Evolutionary conservation across 306 rosid genomes (phyloP), one percentile per base, ranked within the genome.

Genomic region (Canavalia ensiformis): DNA sequence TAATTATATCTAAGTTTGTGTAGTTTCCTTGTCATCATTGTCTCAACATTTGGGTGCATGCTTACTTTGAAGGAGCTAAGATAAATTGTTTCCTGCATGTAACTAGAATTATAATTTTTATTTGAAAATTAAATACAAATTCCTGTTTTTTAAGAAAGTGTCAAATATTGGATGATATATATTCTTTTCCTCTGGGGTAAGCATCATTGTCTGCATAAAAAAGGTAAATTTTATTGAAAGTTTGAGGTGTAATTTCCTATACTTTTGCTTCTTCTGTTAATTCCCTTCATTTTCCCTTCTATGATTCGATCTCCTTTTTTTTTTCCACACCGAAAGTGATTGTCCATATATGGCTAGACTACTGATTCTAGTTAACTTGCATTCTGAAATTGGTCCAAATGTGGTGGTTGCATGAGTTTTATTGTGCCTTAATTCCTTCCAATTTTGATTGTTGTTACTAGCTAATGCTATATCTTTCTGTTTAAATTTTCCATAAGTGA

Each of bases 31-130:
- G 51, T 76, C 74, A 28, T 64, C 47, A 30, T 55, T 18, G 30
- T 66, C 47, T 83, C 74, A 45, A 70, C 37, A 58, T 50, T 37
- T 12, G 6, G 47, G 73, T 13, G 0, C 62, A 54, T 44, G 71
- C 57, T 67, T 59, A 41, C 59, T 68, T 45, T 46, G 30, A 46
- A 64, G 85, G 44, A 68, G 68, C 51, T 68, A 44, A 37, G 25
- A 12, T n/a, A 57, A 76, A 66, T 34, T 69, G 52, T 73, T 75
- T 77, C 67, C 71, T 68, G 8, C 33, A 51, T 78, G 37, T 69
- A 79, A 64, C 72, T 29, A 55, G 51, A 64, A 39, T 30, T 71
- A 35, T 5, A 62, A 31, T 4, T 8, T 56, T 50, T 39, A 52
- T 67, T 83, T 46, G 30, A 68, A 37, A 49, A 82, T 50, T 67